These are phyloP conservation scores for Pseudogymnoascus sp. DNA, from an alignment of 2,329 filamentous ascomycete species.

Conservation along the genomic window DNA sequence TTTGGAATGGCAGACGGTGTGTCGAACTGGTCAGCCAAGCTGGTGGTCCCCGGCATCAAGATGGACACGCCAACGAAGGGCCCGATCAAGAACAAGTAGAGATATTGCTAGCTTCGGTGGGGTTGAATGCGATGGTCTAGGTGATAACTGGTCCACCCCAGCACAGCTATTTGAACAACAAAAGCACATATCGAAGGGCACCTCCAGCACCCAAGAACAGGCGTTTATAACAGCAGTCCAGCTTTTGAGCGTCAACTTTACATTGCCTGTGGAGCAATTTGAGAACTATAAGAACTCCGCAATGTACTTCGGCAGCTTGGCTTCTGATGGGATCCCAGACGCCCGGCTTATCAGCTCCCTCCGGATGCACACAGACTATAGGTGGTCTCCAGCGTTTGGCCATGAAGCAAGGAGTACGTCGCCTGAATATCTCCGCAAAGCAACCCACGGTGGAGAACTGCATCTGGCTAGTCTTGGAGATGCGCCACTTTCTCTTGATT, in stretches of 20 bases:
- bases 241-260: constrained; percentile 26
- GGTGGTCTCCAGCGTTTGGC: constrained; percentile 26
- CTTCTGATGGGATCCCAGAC: constrained; percentile 13
- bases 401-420: constrained; percentile 25
- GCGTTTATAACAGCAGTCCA: constrained; percentile 25
- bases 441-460: constrained; percentile 15
- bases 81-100: not conserved
- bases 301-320: constrained; percentile 9
- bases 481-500: not conserved
- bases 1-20: constrained; percentile 25
- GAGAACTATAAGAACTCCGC: constrained; percentile 1
- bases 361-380: constrained; percentile 25
- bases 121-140: constrained; percentile 1
- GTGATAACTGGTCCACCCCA: not conserved
- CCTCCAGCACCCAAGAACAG: constrained; percentile 18
- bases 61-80: not conserved
- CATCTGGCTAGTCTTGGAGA: not conserved
- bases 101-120: constrained; percentile 3
- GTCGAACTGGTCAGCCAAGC: constrained; percentile 23
- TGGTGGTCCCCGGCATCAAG: constrained; percentile 27
- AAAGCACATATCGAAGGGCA: constrained; percentile 13
- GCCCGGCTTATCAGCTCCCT: constrained; percentile 26
- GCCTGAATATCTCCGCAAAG: constrained; percentile 20
- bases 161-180: not conserved
- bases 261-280: constrained; percentile 20